Conservation (phyloP, 345 rosid species). For the Sapria himalayana region DNA sequence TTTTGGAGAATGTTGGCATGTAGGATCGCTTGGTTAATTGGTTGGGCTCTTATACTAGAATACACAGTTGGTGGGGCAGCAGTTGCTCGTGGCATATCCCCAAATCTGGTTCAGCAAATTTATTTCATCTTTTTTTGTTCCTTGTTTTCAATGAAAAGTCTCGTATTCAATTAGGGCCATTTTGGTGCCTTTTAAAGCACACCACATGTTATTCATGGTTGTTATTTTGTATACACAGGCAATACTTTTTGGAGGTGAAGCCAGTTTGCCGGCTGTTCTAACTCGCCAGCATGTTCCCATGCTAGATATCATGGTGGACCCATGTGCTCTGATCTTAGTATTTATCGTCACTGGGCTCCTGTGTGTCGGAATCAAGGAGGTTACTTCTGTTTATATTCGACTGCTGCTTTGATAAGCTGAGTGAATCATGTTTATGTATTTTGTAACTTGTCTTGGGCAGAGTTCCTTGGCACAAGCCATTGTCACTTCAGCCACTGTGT, state of each 20-base stretch:
- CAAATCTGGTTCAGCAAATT: constrained; percentile 35
- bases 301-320: constrained; percentile 68
- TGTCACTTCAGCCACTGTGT: constrained; percentile 58
- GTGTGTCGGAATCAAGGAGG: constrained; percentile 97
- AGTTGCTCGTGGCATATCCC: constrained; percentile 80
- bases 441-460: constrained; percentile 21
- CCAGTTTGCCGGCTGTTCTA: constrained; percentile 47
- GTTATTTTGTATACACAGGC: constrained; percentile 26
- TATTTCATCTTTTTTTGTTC: background rate
- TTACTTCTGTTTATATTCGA: constrained; percentile 9
- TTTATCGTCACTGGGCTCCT: constrained; percentile 65
- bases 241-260: constrained; percentile 68
- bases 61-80: constrained; percentile 93
- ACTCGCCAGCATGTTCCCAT: constrained; percentile 79
- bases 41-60: constrained; percentile 86
- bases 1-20: too few species aligned
- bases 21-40: constrained; percentile 90
- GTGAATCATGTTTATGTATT: background rate
- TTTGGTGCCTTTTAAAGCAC: background rate
- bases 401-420: too few species aligned
- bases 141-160: too few species aligned
- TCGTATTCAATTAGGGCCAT: background rate
- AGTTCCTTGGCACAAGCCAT: constrained; percentile 71
- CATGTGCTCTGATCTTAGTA: constrained; percentile 73
- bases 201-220: background rate